These are phyloP conservation scores for Candida koratica DNA, from an alignment of 805 yeast genomes.

Conservation along the genomic window DNA sequence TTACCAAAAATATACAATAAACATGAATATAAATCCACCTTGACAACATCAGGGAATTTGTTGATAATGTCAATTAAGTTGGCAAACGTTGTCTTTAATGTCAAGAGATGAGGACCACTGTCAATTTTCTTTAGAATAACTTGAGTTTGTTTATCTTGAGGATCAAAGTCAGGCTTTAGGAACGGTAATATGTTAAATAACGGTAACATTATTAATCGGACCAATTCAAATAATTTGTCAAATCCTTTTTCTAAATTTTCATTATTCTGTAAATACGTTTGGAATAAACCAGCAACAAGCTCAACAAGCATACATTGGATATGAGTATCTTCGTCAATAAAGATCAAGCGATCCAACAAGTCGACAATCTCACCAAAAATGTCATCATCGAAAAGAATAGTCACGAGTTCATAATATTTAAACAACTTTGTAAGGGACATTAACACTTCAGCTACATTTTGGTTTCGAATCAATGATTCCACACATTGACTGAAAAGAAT, in stretches of 20 bases:
- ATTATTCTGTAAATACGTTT: conserved; percentile 33
- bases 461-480: conserved; percentile 57
- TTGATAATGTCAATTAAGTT: conserved; percentile 60
- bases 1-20: conserved; percentile 58
- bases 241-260: conserved; percentile 47
- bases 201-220: conserved; percentile 65
- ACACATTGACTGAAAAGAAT: conserved; percentile 81
- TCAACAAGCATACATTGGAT: conserved; percentile 50
- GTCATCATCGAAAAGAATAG: conserved; percentile 58
- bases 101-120: conserved; percentile 34
- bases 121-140: conserved; percentile 27
- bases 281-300: conserved; percentile 29
- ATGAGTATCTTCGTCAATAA: conserved; percentile 59
- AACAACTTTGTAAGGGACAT: conserved; percentile 47
- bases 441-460: conserved; percentile 49
- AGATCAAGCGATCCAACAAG: conserved; percentile 64
- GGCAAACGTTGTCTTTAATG: conserved; percentile 47
- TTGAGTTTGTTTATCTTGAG: conserved; percentile 18
- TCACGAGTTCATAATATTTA: conserved; percentile 52
- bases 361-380: conserved; percentile 75
- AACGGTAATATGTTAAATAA: conserved; percentile 59
- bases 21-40: conserved; percentile 68
- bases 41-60: conserved; percentile 63
- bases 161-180: conserved; percentile 44
- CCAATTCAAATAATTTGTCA: conserved; percentile 77